Evolutionary conservation across 73 alveolate species (phyloP).

Genomic region (Breviolum minutum): DNA sequence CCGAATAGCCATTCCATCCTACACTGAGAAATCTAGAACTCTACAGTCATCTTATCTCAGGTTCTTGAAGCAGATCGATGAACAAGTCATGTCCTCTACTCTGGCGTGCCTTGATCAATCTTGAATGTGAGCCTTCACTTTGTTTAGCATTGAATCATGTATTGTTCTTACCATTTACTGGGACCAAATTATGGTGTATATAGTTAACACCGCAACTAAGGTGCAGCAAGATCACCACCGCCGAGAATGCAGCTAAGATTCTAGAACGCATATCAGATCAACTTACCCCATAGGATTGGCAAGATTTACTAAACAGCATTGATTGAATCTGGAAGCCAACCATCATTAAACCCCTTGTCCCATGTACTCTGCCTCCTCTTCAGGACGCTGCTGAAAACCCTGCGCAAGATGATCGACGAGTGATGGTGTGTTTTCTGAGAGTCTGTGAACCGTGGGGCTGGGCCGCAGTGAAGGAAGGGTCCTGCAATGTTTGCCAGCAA

Average conservation of each 20-base stretch:
- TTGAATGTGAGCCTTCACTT: background rate
- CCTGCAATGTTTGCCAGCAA: background rate
- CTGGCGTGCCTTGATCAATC: background rate
- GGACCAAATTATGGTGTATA: too few species aligned
- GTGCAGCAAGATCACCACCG: slow-evolving; percentile 14
- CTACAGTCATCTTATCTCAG: background rate
- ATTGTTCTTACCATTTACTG: background rate
- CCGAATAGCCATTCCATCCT: background rate
- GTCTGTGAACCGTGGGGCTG: background rate
- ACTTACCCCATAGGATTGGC: background rate
- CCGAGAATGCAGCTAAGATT: background rate
- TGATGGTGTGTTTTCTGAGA: background rate
- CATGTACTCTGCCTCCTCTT: background rate
- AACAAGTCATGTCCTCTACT: background rate
- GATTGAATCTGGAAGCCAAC: too few species aligned
- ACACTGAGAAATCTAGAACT: too few species aligned
- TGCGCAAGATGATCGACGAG: background rate
- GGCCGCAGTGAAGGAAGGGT: background rate
- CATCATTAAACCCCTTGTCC: too few species aligned
- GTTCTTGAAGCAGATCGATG: background rate
- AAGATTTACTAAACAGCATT: too few species aligned
- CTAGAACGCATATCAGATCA: background rate
- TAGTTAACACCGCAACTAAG: too few species aligned
- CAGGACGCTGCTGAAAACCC: background rate
- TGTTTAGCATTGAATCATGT: background rate